Percentiles rank a stretch among this genome's conserved stretches.
Conservation (phyloP, 1,139 yeast species). For the Blastobotrys elegans region DNA sequence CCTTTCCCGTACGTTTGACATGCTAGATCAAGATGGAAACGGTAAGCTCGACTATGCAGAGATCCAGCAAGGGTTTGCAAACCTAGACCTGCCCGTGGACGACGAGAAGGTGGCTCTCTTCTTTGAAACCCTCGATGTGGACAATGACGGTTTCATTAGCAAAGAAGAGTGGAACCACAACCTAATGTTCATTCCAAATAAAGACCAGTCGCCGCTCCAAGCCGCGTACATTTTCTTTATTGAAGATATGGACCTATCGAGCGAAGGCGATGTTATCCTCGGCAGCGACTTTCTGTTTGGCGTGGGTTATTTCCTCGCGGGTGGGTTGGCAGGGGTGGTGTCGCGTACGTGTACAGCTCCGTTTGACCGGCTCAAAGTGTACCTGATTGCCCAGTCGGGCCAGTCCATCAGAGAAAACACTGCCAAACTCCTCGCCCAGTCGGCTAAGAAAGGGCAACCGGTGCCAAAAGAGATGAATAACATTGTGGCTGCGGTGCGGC, state of each 20-base stretch:
- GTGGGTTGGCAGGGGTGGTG: slow-evolving; percentile 92
- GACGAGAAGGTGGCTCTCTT: slow-evolving; percentile 53
- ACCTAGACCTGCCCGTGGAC: slow-evolving; percentile 51
- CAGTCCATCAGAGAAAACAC: slow-evolving; percentile 18
- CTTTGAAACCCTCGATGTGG: slow-evolving; percentile 55
- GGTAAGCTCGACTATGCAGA: slow-evolving; percentile 67
- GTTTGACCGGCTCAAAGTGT: slow-evolving; percentile 89
- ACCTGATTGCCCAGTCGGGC: slow-evolving; percentile 87
- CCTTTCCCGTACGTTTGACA: slow-evolving; percentile 62
- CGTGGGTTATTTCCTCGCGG: slow-evolving; percentile 85
- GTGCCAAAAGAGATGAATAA: slow-evolving; percentile 15
- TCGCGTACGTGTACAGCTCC: slow-evolving; percentile 99
- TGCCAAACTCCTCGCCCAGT: slow-evolving; percentile 25
- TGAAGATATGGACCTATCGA: slow-evolving; percentile 74
- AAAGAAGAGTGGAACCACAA: slow-evolving; percentile 85
- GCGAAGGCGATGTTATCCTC: slow-evolving; percentile 89
- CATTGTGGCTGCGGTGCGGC: slow-evolving; percentile 58
- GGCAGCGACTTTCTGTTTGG: slow-evolving; percentile 77
- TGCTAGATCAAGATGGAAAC: slow-evolving; percentile 69
- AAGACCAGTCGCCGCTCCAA: slow-evolving; percentile 58
- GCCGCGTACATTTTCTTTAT: slow-evolving; percentile 79
- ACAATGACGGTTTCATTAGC: slow-evolving; percentile 65
- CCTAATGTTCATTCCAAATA: slow-evolving; percentile 72
- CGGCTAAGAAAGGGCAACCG: slow-evolving; percentile 23
- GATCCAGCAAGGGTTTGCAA: slow-evolving; percentile 56